Conservation (phyloP, 805 yeast genomes). For the Blastobotrys chiropterorum region DNA sequence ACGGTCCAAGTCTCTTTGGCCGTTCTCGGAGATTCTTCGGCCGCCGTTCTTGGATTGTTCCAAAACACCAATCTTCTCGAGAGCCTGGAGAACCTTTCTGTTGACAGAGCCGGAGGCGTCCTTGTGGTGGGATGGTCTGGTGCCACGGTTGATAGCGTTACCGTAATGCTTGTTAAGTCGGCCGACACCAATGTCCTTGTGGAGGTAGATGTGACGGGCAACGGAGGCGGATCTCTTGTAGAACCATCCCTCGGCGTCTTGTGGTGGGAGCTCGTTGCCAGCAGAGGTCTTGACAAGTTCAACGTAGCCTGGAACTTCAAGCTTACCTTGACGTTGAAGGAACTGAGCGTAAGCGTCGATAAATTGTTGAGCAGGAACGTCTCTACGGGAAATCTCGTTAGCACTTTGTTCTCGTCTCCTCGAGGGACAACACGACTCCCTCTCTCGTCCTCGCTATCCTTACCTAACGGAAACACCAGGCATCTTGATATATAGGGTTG, state of each 20-base stretch:
- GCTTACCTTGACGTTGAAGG: constrained; percentile 99
- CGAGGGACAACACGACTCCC: background rate
- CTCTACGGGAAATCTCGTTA: constrained; percentile 47
- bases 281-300: constrained; percentile 98
- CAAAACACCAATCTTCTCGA: constrained; percentile 95
- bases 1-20: constrained; percentile 99
- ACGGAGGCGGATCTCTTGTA: constrained; percentile 99
- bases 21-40: constrained; percentile 98
- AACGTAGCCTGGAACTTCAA: constrained; percentile 99
- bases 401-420: background rate
- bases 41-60: constrained; percentile 98
- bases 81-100: constrained; percentile 97
- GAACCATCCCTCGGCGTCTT: constrained; percentile 99
- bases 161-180: constrained; percentile 98
- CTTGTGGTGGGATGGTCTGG: constrained; percentile 96
- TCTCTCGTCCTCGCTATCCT: constrained; percentile 48
- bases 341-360: constrained; percentile 99
- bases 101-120: constrained; percentile 99
- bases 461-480: constrained; percentile 98
- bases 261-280: constrained; percentile 99
- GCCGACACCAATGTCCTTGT: constrained; percentile 99
- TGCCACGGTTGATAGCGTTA: constrained; percentile 98
- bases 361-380: constrained; percentile 99
- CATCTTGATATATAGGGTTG: constrained; percentile 38
- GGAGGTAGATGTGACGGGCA: constrained; percentile 99